Evolutionary conservation across 495 filamentous ascomycete genomes (phyloP).

Genomic region (Penicillium nucicola): DNA sequence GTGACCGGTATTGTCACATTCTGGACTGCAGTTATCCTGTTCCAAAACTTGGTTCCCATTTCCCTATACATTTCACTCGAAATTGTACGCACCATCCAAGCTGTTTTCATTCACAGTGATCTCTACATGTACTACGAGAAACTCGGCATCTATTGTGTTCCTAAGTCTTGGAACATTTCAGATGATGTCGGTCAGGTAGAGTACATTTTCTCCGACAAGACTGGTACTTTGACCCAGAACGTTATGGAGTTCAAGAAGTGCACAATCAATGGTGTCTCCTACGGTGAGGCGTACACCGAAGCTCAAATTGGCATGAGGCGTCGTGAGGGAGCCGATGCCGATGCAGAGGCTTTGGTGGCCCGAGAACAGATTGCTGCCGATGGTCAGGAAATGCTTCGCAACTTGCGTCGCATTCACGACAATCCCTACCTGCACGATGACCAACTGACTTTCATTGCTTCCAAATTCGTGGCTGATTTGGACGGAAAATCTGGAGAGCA

Average conservation of each 20-base stretch:
- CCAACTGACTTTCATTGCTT: slow-evolving; percentile 86
- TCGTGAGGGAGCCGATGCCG: slow-evolving; percentile 81
- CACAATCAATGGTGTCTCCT: slow-evolving; percentile 88
- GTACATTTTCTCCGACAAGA: slow-evolving; percentile 99
- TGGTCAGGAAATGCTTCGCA: slow-evolving; percentile 65
- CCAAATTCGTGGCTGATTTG: slow-evolving; percentile 81
- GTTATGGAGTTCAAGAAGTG: slow-evolving; percentile 99
- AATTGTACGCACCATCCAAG: slow-evolving; percentile 89
- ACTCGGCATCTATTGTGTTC: slow-evolving; percentile 90
- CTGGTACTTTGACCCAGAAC: slow-evolving; percentile 96
- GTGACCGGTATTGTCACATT: slow-evolving; percentile 93
- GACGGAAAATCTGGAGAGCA: slow-evolving; percentile 70
- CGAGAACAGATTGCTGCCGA: slow-evolving; percentile 77
- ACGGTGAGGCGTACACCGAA: slow-evolving; percentile 97
- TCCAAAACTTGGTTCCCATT: slow-evolving; percentile 98
- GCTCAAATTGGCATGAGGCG: slow-evolving; percentile 94
- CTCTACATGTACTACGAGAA: slow-evolving; percentile 93
- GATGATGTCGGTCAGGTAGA: slow-evolving; percentile 98
- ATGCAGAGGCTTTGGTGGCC: slow-evolving; percentile 69
- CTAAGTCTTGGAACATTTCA: slow-evolving; percentile 98
- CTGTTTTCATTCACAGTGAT: slow-evolving; percentile 97
- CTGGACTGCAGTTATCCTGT: slow-evolving; percentile 89
- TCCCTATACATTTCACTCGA: slow-evolving; percentile 97
- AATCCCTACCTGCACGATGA: slow-evolving; percentile 93
- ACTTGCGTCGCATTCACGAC: slow-evolving; percentile 71